Conservation (phyloP, 768 basidiomycete species). For the Rhizopogon rudus region DNA sequence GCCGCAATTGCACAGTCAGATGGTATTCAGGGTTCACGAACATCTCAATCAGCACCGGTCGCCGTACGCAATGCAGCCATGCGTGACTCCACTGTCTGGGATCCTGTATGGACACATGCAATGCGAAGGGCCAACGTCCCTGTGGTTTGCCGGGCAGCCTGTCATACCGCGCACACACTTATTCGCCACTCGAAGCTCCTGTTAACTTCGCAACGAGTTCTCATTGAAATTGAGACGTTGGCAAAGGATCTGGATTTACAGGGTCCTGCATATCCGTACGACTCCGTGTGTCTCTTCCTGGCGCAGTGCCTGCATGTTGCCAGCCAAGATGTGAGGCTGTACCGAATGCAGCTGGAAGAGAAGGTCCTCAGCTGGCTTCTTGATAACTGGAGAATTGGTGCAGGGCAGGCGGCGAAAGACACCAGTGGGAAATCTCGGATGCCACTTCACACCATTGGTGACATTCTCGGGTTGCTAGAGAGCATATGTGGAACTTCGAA, state of each 20-base stretch:
- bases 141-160: slow-evolving; percentile 73
- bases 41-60: slow-evolving; percentile 1
- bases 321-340: slow-evolving; percentile 76
- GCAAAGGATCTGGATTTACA: slow-evolving; percentile 85
- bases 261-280: slow-evolving; percentile 81
- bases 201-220: slow-evolving; percentile 52
- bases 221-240: slow-evolving; percentile 73
- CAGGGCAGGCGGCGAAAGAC: slow-evolving; percentile 31
- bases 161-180: slow-evolving; percentile 59
- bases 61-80: background rate
- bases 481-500: slow-evolving; percentile 55
- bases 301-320: slow-evolving; percentile 63
- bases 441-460: slow-evolving; percentile 50
- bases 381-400: slow-evolving; percentile 59
- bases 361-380: slow-evolving; percentile 80
- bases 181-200: slow-evolving; percentile 37
- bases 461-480: slow-evolving; percentile 61
- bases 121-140: slow-evolving; percentile 69
- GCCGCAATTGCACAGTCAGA: slow-evolving; percentile 64
- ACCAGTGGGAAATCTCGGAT: slow-evolving; percentile 35
- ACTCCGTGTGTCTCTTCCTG: slow-evolving; percentile 87
- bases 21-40: slow-evolving; percentile 7
- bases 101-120: slow-evolving; percentile 77
- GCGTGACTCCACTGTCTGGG: slow-evolving; percentile 50
- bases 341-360: slow-evolving; percentile 82